Percentiles rank a stretch among this genome's conserved stretches.
Conservation (phyloP, 345 rosid species). For the Acer yangbiense region DNA sequence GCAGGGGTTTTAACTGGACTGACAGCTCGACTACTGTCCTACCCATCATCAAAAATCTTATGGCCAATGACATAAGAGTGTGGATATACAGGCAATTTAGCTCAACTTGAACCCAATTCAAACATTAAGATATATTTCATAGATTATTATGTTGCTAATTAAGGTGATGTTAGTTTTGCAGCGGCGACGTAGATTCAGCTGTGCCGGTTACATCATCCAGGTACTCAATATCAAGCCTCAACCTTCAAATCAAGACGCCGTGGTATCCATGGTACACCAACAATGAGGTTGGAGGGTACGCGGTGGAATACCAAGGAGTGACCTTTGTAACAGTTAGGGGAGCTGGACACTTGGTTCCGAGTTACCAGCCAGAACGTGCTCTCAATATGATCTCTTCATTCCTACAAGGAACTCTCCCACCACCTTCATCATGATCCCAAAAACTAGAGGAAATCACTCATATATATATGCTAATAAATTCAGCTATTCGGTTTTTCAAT, state of each 20-base stretch:
- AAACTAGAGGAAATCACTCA: no score
- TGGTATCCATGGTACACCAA: constrained; percentile 33
- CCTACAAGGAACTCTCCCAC: constrained; percentile 28
- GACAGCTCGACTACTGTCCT: constrained; percentile 36
- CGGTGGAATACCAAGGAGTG: constrained; percentile 30
- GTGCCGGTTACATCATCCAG: constrained; percentile 30
- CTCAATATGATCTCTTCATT: constrained; percentile 32
- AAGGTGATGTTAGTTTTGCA: not conserved
- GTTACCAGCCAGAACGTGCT: constrained; percentile 37
- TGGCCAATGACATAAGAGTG: constrained; percentile 38
- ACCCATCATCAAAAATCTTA: constrained; percentile 42
- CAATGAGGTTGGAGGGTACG: constrained; percentile 36
- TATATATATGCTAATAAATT: no score
- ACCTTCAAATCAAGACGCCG: constrained; percentile 18
- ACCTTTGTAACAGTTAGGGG: constrained; percentile 43
- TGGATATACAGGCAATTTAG: constrained; percentile 44
- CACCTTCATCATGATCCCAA: not conserved
- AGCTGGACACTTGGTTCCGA: constrained; percentile 41
- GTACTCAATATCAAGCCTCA: constrained; percentile 22
- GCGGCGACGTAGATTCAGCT: constrained; percentile 29
- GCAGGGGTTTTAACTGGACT: constrained; percentile 19
- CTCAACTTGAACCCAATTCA: not conserved
- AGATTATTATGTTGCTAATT: no score
- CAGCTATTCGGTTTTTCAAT: no score
- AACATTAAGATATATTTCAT: no score